Base-by-base conservation (phyloP, 202 grass and related monocot species). In the Panicum hallii region DNA sequence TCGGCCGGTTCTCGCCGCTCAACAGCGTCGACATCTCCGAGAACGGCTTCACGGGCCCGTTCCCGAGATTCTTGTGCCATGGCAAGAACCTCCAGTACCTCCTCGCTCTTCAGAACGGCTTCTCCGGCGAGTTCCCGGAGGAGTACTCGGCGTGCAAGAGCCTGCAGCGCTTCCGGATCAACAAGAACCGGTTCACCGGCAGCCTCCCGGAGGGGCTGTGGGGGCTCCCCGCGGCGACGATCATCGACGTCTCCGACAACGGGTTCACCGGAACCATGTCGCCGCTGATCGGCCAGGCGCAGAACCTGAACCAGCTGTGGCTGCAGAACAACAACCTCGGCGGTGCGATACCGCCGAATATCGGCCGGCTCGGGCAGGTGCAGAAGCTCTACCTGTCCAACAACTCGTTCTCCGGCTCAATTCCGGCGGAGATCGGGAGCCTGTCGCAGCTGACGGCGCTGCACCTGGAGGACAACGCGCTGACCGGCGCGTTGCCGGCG, bases 221-320 rank as follows among this genome's bases (percentile, higher is more conserved):
- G 92, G 83, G 80, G 20, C 71, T 95, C 1, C 95, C 92, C 0
- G 46, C 41, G 11, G 90, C 54, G 72, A 91, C 84, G 19, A 98
- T 98, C 75, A 98, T 98, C 53, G 92, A 95, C 81, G 36, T 98
- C 1, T 95, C 93, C 2, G 83, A 98, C 77, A 98, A 98, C 17
- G 78, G 63, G 23, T 95, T 98, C 75, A 86, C 81, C 8, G 96
- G 96, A 26, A 65, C 58, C 26, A 90, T 98, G 45, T 84, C 89
- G 26, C 81, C 87, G 22, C 48, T 78, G 79, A 90, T 98, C 78
- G 89, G 68, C 5, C 20, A 56, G 71, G 87, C 91, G 5, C 57
- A 76, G 78, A 94, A 10, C 50, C 84, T 98, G 48, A 95, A 85
- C 81, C 96, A 95, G 89, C 81, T 98, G 54, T 95, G 79, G 80